Conservation (phyloP, 345 rosid genomes). For the Populus pruinosa region DNA sequence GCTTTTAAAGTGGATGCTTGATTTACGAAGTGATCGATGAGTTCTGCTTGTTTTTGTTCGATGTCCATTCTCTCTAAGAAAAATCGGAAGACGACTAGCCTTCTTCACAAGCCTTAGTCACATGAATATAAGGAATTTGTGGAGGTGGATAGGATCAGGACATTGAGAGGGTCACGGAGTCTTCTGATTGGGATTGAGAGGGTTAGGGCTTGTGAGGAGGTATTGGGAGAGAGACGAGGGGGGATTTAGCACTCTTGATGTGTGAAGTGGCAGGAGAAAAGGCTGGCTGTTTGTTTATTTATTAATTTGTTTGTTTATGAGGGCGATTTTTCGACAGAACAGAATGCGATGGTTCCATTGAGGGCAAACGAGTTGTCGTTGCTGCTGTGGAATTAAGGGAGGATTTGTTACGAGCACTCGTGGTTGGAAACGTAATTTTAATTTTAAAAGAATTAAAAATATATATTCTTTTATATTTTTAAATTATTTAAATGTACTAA, state of each 20-base stretch:
- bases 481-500: no score
- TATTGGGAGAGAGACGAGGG: background rate
- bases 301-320: no score
- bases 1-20: constrained; percentile 54
- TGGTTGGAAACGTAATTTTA: no score
- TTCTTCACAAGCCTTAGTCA: background rate
- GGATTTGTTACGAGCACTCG: no score
- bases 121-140: background rate
- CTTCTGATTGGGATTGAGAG: background rate
- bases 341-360: no score
- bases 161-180: background rate
- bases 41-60: constrained; percentile 75
- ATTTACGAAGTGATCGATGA: constrained; percentile 59
- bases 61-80: constrained; percentile 54
- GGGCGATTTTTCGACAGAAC: no score
- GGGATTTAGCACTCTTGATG: background rate
- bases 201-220: background rate
- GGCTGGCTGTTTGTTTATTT: background rate
- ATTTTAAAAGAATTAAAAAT: no score
- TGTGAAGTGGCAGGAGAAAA: background rate
- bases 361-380: no score
- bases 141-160: background rate
- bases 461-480: no score
- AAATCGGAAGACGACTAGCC: background rate
- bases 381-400: no score